Conservation (phyloP, 2,329 filamentous ascomycete genomes). For the Botrytis medusae region DNA sequence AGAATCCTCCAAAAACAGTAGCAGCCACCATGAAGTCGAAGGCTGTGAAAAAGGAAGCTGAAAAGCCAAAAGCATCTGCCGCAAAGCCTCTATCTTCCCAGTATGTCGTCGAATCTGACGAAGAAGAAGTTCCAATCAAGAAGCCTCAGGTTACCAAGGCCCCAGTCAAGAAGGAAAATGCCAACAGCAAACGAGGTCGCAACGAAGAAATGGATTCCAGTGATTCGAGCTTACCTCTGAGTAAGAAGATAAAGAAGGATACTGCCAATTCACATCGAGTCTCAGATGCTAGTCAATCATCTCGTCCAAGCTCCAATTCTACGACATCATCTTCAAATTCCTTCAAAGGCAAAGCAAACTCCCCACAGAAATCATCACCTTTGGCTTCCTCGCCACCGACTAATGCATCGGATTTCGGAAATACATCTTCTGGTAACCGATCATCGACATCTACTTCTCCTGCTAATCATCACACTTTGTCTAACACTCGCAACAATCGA, state of each 20-base stretch:
- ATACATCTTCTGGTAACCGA: slow-evolving; percentile 35
- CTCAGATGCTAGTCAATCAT: slow-evolving; percentile 51
- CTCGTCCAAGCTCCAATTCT: slow-evolving; percentile 43
- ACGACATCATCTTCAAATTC: slow-evolving; percentile 44
- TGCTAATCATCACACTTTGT: slow-evolving; percentile 19
- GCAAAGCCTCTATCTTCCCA: slow-evolving; percentile 35
- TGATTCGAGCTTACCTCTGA: slow-evolving; percentile 36
- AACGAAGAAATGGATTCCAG: slow-evolving; percentile 42
- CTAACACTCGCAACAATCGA: slow-evolving; percentile 29
- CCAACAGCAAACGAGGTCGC: slow-evolving; percentile 50
- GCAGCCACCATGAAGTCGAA: slow-evolving; percentile 29
- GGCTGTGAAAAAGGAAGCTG: slow-evolving; percentile 26
- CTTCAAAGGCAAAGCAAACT: slow-evolving; percentile 49
- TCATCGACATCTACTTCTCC: slow-evolving; percentile 37
- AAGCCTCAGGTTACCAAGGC: slow-evolving; percentile 35
- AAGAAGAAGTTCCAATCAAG: slow-evolving; percentile 30
- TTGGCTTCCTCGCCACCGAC: slow-evolving; percentile 65
- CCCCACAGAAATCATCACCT: slow-evolving; percentile 62
- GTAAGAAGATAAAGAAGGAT: slow-evolving; percentile 37
- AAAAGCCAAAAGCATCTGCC: slow-evolving; percentile 16
- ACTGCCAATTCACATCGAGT: slow-evolving; percentile 45
- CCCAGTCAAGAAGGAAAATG: slow-evolving; percentile 44
- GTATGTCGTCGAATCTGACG: slow-evolving; percentile 39
- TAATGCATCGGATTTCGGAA: slow-evolving; percentile 62
- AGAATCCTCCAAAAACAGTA: slow-evolving; percentile 36